Evolutionary conservation across 208 protist genomes (phyloP), one percentile per base, ranked within the genome.

Genomic region (Tritrichomonas foetus): DNA sequence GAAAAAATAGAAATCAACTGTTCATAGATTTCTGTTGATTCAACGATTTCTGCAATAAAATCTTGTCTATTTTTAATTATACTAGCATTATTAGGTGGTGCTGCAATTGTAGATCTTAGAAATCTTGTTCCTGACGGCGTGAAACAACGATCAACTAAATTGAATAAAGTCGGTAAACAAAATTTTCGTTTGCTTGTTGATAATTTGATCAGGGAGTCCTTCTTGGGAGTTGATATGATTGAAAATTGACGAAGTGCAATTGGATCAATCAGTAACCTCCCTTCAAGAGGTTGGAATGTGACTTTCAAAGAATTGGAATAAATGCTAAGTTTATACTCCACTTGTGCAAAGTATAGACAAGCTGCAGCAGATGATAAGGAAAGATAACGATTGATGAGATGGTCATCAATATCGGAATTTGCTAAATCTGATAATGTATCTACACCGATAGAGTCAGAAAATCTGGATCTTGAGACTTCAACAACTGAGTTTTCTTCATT

Each of bases 211-310:
- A 89, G 0, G 8, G 47, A 57, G 11, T 25, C 8, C 11, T 11
- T 39, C 30, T 9, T 89, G 27, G 78, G 47, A 27, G 78, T 27
- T 20, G 47, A 53, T 1, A 89, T 57, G 16, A 53, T 89, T 47
- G 33, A 47, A 20, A 89, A 89, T 9, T 89, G 33, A 0, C 8
- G 1, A 5, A 89, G 30, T 1, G 47, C 2, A 13, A 57, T 57
- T 61, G 78, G 78, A 89, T 89, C 78, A 57, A 89, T 89, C 78
- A 84, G 49, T 44, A 89, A 27, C 0, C 57, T 41, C 39, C 78
- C 78, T 55, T 89, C 78, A 20, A 89, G 47, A 33, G 78, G 3
- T 11, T 89, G 41, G 57, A 89, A 89, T 20, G 25, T 11, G 20
- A 47, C 57, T 53, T 36, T 25, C 39, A 89, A 57, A 39, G 78